phyloP scores from a whole-genome alignment of 2,329 filamentous ascomycete genomes.

The Ceratocystis huliohia region DNA sequence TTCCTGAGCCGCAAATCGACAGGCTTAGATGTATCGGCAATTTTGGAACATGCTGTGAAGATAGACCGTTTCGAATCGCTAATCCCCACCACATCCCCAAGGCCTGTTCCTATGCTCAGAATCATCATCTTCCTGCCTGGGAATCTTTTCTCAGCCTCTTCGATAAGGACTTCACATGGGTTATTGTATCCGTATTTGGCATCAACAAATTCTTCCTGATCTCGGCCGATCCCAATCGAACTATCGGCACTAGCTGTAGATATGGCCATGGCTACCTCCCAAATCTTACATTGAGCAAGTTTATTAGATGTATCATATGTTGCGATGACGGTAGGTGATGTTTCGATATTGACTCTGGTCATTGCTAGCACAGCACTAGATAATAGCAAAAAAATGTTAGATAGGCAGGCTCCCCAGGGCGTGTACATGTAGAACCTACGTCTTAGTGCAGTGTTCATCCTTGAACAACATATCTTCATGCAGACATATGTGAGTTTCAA shows the following conservation, averaged over 20 bases:
- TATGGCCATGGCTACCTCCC: slow-evolving; percentile 26
- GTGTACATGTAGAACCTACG: too few species aligned
- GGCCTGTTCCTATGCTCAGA: slow-evolving; percentile 26
- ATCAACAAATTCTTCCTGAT: slow-evolving; percentile 26
- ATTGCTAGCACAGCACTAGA: not conserved
- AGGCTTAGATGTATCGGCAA: not conserved
- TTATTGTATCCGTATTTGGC: slow-evolving; percentile 28
- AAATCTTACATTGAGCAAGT: slow-evolving; percentile 25
- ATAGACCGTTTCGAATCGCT: slow-evolving; percentile 9
- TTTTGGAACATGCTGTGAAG: not conserved
- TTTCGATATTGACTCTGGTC: slow-evolving; percentile 14
- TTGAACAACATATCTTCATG: too few species aligned
- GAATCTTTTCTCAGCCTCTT: slow-evolving; percentile 25
- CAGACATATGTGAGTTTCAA: too few species aligned
- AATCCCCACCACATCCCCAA: slow-evolving; percentile 23
- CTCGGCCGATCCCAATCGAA: slow-evolving; percentile 25
- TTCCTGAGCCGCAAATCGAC: slow-evolving; percentile 11
- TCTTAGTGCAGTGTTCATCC: too few species aligned
- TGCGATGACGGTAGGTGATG: slow-evolving; percentile 23
- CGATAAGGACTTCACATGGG: slow-evolving; percentile 26
- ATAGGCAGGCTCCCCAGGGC: not conserved
- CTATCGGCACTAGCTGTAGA: slow-evolving; percentile 26
- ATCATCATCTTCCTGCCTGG: slow-evolving; percentile 21
- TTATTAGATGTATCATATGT: slow-evolving; percentile 24
- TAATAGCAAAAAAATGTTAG: not conserved